phyloP scores from a whole-genome alignment of 2,329 filamentous ascomycete genomes.

The Trichoderma sp. region DNA sequence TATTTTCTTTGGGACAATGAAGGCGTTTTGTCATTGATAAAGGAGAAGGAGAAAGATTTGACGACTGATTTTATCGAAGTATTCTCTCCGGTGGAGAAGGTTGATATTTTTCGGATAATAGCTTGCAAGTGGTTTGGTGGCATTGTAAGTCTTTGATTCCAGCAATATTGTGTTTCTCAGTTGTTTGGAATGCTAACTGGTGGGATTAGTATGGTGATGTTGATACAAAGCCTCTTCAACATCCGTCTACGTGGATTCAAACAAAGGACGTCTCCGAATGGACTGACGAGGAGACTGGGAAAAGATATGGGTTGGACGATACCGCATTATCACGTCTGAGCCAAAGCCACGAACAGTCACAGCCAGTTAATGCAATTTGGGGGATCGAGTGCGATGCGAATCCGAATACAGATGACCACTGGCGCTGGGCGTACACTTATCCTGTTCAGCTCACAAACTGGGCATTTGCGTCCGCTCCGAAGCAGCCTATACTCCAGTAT shows the following conservation, averaged over 20 bases:
- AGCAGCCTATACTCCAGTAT: constrained; percentile 24
- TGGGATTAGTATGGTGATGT: constrained; percentile 27
- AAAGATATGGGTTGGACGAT: constrained; percentile 20
- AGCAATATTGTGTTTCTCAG: neutral
- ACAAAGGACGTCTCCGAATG: constrained; percentile 24
- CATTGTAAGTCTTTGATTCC: constrained; percentile 22
- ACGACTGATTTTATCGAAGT: constrained; percentile 21
- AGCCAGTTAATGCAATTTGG: constrained; percentile 25
- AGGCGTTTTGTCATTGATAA: constrained; percentile 24
- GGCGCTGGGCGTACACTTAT: constrained; percentile 29
- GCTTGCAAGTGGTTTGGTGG: constrained; percentile 28
- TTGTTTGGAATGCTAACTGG: neutral
- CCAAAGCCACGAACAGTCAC: neutral
- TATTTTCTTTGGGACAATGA: constrained; percentile 29
- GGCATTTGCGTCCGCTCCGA: constrained; percentile 27
- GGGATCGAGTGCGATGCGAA: constrained; percentile 28
- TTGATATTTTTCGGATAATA: constrained; percentile 27
- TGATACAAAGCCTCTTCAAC: constrained; percentile 27
- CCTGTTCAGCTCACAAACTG: constrained; percentile 29
- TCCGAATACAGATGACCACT: constrained; percentile 24
- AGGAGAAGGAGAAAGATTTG: constrained; percentile 23
- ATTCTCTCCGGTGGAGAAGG: constrained; percentile 26
- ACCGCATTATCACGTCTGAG: neutral
- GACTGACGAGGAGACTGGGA: constrained; percentile 24
- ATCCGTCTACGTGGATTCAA: constrained; percentile 25